A percentile compares a stretch with the other conserved stretches of the same genome.
Evolutionary conservation across 257 asterid species (phyloP).

Genomic region (Fraxinus americana): DNA sequence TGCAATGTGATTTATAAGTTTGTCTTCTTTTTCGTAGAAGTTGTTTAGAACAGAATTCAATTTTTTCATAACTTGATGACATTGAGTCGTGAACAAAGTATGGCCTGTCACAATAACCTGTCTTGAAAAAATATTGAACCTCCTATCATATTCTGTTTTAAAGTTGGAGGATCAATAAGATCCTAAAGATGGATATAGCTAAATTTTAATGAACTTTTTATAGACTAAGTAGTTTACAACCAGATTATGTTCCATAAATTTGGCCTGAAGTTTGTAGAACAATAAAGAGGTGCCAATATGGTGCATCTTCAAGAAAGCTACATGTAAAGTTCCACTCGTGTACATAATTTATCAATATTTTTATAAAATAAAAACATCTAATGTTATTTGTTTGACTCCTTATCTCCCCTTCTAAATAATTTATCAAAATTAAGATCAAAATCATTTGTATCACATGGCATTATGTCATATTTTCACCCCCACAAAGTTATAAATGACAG

Average conservation of each 20-base stretch:
- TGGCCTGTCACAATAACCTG: slow-evolving; percentile 6
- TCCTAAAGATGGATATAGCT: background rate
- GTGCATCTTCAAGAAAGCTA: background rate
- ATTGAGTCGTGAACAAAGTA: background rate
- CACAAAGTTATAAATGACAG: background rate
- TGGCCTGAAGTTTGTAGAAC: slow-evolving; percentile 17
- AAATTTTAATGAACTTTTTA: background rate
- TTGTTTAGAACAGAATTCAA: background rate
- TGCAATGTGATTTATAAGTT: slow-evolving; percentile 2
- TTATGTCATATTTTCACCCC: background rate
- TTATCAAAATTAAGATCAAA: background rate
- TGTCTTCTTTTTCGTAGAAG: slow-evolving; percentile 6
- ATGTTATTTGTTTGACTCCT: background rate
- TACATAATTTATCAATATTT: too few species aligned
- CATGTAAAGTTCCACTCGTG: slow-evolving; percentile 1
- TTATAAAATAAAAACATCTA: background rate
- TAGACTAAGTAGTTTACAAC: background rate
- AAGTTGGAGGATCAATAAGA: slow-evolving; percentile 6
- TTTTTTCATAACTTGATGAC: slow-evolving; percentile 8
- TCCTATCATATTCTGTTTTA: background rate
- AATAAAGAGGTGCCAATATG: background rate
- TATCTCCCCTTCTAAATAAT: background rate
- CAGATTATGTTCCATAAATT: background rate
- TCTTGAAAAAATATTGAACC: background rate
- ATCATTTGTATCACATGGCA: background rate